These are phyloP conservation scores for Carex scoparia DNA, from an alignment of 176 grass and related monocot genomes.

Conservation along the genomic window DNA sequence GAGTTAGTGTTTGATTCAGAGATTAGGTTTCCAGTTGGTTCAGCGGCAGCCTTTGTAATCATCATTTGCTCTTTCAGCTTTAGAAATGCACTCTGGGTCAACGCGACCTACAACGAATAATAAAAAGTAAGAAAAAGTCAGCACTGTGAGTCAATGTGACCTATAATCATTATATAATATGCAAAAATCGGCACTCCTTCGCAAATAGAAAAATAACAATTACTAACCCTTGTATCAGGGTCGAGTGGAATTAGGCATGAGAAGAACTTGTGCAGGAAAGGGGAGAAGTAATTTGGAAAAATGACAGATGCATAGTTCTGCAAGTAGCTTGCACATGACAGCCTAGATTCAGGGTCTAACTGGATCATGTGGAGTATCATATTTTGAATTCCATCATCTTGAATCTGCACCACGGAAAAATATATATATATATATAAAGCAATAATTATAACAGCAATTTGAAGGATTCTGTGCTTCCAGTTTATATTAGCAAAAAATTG, in stretches of 20 bases:
- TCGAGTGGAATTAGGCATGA: constrained; percentile 85
- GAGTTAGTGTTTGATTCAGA: constrained; percentile 31
- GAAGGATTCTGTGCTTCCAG: background rate
- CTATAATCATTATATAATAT: constrained; percentile 30
- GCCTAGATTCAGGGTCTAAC: constrained; percentile 79
- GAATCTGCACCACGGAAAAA: constrained; percentile 65
- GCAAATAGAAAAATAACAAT: constrained; percentile 22
- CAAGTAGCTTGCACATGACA: constrained; percentile 78
- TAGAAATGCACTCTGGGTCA: constrained; percentile 60
- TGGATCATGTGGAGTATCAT: constrained; percentile 99
- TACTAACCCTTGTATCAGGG: constrained; percentile 77
- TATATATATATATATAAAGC: background rate
- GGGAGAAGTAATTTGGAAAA: constrained; percentile 89
- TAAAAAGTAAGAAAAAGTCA: background rate
- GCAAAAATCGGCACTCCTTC: background rate
- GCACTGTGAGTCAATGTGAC: constrained; percentile 51
- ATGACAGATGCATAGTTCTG: constrained; percentile 72
- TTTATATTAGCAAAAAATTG: background rate
- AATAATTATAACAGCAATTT: constrained; percentile 13
- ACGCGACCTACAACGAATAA: constrained; percentile 51
- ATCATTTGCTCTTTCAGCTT: constrained; percentile 73
- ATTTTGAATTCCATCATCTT: constrained; percentile 80
- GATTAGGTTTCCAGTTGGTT: constrained; percentile 22
- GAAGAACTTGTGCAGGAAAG: constrained; percentile 93
- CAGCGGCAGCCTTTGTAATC: constrained; percentile 34